Percentiles rank a stretch among this genome's conserved stretches.
Conservation (phyloP, 164 flowering plant genomes). For the Platanus orientalis region DNA sequence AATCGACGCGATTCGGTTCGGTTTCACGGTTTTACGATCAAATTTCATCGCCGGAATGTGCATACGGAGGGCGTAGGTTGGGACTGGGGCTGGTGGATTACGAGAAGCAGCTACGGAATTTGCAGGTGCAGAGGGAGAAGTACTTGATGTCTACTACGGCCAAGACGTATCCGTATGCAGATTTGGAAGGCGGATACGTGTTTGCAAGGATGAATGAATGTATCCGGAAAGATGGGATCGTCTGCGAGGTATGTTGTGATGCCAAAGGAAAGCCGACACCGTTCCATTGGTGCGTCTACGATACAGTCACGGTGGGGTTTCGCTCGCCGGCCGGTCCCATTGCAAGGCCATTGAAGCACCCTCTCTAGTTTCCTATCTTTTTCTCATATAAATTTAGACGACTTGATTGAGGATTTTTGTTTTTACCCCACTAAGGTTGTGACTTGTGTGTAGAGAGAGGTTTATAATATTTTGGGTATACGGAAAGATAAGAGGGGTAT, state of each 20-base stretch:
- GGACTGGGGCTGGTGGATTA: slow-evolving; percentile 13
- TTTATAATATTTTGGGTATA: too few species aligned
- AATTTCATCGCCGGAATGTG: slow-evolving; percentile 12
- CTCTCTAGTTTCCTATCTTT: not conserved
- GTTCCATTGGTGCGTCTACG: slow-evolving; percentile 51
- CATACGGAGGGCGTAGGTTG: not conserved
- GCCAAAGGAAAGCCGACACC: slow-evolving; percentile 21
- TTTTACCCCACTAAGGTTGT: too few species aligned
- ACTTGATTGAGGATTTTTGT: too few species aligned
- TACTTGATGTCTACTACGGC: slow-evolving; percentile 22
- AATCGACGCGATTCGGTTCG: slow-evolving; percentile 2
- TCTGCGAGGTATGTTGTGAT: slow-evolving; percentile 34
- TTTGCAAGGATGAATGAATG: not conserved
- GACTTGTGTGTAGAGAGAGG: too few species aligned
- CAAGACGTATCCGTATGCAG: slow-evolving; percentile 10
- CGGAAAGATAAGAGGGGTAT: too few species aligned
- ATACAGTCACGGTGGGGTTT: slow-evolving; percentile 31
- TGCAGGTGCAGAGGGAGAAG: slow-evolving; percentile 27
- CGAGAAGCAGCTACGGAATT: slow-evolving; percentile 12
- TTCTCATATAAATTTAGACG: too few species aligned
- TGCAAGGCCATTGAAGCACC: slow-evolving; percentile 35
- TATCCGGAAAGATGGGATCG: not conserved
- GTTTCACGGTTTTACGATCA: slow-evolving; percentile 1
- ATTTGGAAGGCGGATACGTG: not conserved
- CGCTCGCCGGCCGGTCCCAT: slow-evolving; percentile 49